Conservation (phyloP, 225 moss, liverwort and hornwort species). For the Anthoceros angustus region DNA sequence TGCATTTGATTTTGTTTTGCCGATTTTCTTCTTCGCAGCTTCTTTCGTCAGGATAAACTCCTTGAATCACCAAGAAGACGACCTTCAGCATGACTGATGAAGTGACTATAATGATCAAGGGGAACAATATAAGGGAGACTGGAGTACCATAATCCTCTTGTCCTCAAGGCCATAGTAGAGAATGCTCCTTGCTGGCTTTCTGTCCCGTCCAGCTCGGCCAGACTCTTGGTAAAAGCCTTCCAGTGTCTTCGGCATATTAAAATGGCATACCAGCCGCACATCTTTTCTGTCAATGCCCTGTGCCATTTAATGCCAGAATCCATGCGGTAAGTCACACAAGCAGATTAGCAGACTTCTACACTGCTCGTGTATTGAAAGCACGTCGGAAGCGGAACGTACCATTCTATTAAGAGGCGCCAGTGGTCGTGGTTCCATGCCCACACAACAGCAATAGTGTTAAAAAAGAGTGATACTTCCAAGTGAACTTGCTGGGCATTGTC, state of each 20-base stretch:
- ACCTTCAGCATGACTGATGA: background rate
- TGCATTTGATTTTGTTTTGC: slow-evolving; percentile 17
- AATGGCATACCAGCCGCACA: slow-evolving; percentile 58
- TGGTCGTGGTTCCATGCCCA: no score
- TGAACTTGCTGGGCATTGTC: no score
- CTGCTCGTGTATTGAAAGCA: no score
- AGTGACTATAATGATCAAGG: background rate
- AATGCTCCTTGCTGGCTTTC: slow-evolving; percentile 43
- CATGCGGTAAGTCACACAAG: no score
- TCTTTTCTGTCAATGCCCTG: slow-evolving; percentile 74
- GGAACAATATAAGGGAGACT: background rate
- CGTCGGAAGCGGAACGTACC: no score
- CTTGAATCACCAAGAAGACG: slow-evolving; percentile 8
- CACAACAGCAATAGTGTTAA: no score
- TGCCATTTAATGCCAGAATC: background rate
- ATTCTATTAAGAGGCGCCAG: no score
- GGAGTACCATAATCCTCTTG: slow-evolving; percentile 30
- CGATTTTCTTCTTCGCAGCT: slow-evolving; percentile 24
- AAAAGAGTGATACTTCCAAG: no score
- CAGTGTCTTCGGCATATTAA: slow-evolving; percentile 54
- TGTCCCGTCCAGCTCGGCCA: slow-evolving; percentile 65
- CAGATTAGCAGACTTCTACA: no score
- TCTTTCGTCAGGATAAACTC: slow-evolving; percentile 42
- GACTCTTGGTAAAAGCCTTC: slow-evolving; percentile 77
- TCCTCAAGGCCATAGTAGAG: slow-evolving; percentile 62